phyloP scores from a whole-genome alignment of 345 rosid species.

The Eucalyptus camaldulensis region DNA sequence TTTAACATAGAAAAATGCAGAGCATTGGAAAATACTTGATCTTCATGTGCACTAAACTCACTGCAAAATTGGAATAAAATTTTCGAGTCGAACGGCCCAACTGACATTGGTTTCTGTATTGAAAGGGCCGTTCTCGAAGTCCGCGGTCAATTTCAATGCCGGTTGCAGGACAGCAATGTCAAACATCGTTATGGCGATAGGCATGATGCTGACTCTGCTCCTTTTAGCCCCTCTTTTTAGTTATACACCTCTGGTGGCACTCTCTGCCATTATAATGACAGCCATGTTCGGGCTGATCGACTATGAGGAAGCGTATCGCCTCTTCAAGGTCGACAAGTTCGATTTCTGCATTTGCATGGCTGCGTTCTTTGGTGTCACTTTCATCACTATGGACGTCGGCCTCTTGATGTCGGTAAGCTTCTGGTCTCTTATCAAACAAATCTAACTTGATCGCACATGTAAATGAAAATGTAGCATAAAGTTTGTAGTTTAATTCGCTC shows the following conservation, averaged over 20 bases:
- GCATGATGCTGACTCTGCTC: slow-evolving; percentile 79
- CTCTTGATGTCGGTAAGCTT: slow-evolving; percentile 54
- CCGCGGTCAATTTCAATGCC: slow-evolving; percentile 82
- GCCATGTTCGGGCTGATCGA: slow-evolving; percentile 85
- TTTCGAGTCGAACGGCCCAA: background rate
- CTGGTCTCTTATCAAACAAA: background rate
- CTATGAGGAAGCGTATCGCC: slow-evolving; percentile 44
- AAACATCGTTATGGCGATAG: slow-evolving; percentile 62
- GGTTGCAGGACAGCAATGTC: slow-evolving; percentile 70
- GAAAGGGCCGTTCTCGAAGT: slow-evolving; percentile 89
- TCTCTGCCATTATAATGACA: slow-evolving; percentile 82
- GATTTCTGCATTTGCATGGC: slow-evolving; percentile 75
- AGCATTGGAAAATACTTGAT: background rate
- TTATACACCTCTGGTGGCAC: slow-evolving; percentile 81
- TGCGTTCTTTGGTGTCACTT: slow-evolving; percentile 69
- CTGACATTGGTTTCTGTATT: background rate
- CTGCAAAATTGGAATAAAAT: background rate
- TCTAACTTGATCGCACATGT: background rate
- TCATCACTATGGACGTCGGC: slow-evolving; percentile 76
- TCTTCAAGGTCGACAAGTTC: slow-evolving; percentile 70
- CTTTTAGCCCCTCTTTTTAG: slow-evolving; percentile 76
- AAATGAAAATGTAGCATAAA: background rate
- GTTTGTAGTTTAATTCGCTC: background rate
- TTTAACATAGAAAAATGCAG: background rate
- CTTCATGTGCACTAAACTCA: background rate